These are phyloP conservation scores for Crepidotus variabilis DNA, from an alignment of 768 basidiomycete species.

Conservation along the genomic window DNA sequence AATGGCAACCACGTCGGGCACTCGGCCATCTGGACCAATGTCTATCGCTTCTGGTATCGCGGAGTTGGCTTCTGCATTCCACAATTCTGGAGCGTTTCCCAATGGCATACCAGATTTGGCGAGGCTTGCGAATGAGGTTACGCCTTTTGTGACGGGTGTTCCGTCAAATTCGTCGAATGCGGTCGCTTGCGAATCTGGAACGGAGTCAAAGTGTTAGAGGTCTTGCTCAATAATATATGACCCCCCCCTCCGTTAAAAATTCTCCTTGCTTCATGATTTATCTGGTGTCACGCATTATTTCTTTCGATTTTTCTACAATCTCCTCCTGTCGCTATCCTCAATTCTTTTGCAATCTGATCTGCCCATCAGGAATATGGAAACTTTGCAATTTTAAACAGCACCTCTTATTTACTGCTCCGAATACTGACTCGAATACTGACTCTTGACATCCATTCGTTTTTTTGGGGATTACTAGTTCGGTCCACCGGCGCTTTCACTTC, in stretches of 20 bases:
- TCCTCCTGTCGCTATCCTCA: background rate
- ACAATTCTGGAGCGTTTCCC: slow-evolving; percentile 1
- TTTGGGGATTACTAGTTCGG: background rate
- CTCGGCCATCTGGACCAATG: slow-evolving; percentile 6
- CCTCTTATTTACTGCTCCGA: background rate
- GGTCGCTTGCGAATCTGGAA: background rate
- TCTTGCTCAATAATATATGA: no score
- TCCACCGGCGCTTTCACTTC: background rate
- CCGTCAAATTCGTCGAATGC: background rate
- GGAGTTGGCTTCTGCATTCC: slow-evolving; percentile 2
- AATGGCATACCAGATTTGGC: slow-evolving; percentile 1
- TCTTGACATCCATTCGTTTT: background rate
- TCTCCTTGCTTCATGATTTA: no score
- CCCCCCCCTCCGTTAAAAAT: no score
- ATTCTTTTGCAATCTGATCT: background rate
- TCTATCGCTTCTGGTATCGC: background rate
- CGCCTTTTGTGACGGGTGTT: background rate
- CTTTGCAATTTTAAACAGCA: background rate
- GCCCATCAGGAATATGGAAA: background rate
- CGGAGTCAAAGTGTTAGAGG: background rate
- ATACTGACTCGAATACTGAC: background rate
- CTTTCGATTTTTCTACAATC: background rate
- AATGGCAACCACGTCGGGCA: slow-evolving; percentile 13
- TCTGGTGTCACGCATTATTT: background rate
- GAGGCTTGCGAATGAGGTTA: background rate